Percentiles rank a stretch among this genome's conserved stretches.
phyloP scores from a whole-genome alignment of 352 stramenopile genomes.

The Phytopythium vexans region DNA sequence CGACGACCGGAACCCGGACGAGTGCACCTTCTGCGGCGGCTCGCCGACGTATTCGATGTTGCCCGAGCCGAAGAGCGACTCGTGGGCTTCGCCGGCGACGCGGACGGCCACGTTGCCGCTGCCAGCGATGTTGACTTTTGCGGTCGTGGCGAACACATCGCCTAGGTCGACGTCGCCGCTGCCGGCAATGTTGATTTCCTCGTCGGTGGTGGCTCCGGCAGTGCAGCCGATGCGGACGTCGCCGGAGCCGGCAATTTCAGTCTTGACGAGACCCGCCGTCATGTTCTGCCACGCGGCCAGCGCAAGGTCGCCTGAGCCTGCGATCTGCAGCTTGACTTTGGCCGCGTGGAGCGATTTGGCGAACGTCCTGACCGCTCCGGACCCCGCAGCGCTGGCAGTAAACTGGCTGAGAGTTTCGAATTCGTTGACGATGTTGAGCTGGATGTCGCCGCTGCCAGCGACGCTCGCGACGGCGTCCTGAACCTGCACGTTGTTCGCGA shows the following conservation, averaged over 20 bases:
- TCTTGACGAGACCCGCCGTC: background rate
- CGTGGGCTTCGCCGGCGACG: background rate
- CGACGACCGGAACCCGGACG: background rate
- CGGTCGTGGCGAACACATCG: conserved; percentile 2
- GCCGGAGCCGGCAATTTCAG: background rate
- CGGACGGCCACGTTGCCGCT: conserved; percentile 1
- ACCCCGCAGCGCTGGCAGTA: background rate
- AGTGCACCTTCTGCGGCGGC: background rate
- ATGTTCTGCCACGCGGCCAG: background rate
- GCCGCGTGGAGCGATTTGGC: background rate
- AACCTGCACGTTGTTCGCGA: background rate
- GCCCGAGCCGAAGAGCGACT: conserved; percentile 1
- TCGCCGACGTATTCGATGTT: conserved; percentile 1
- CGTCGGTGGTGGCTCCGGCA: background rate
- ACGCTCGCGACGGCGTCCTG: background rate
- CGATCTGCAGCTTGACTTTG: background rate
- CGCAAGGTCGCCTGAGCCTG: background rate
- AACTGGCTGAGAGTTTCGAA: background rate
- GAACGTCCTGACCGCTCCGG: background rate
- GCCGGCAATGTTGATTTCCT: background rate
- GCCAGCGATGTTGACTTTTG: conserved; percentile 1
- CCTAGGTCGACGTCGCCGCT: background rate
- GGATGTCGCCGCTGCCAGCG: background rate
- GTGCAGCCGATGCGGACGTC: background rate
- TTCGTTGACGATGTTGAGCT: background rate